Evolutionary conservation across 371 early-diverging fungal species (phyloP).

Genomic region (Mortierella sp.): DNA sequence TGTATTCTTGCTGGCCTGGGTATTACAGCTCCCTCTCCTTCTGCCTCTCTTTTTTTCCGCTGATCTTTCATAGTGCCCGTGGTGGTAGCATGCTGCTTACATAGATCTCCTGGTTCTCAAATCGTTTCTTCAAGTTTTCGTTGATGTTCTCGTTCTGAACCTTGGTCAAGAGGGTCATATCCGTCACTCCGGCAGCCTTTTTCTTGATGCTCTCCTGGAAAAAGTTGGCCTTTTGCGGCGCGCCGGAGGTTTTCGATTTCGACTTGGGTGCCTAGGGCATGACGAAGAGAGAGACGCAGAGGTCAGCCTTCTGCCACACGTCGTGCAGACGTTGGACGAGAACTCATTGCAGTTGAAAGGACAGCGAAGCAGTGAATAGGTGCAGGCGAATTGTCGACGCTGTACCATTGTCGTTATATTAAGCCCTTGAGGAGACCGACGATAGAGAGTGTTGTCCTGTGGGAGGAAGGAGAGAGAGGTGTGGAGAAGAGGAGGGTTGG

Average conservation of each 20-base stretch:
- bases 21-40: too few relatives aligned
- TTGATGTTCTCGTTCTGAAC: constrained; percentile 89
- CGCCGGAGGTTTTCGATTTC: constrained; percentile 38
- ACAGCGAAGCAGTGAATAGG: background rate
- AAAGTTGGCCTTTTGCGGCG: constrained; percentile 82
- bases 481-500: background rate
- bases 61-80: too few relatives aligned
- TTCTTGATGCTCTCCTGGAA: constrained; percentile 80
- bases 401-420: too few relatives aligned
- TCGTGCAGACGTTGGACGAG: too few relatives aligned
- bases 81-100: constrained; percentile 60
- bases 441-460: background rate
- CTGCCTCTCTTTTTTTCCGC: too few relatives aligned
- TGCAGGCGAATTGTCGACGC: too few relatives aligned
- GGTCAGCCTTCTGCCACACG: too few relatives aligned
- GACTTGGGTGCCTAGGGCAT: constrained; percentile 40
- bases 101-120: constrained; percentile 86
- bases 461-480: constrained; percentile 5
- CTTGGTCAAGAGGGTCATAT: constrained; percentile 89
- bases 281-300: background rate
- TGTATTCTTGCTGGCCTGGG: too few relatives aligned
- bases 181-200: constrained; percentile 87
- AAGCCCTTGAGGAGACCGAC: background rate
- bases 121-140: constrained; percentile 86
- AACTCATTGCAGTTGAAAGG: too few relatives aligned